Conservation (phyloP, 2,329 filamentous ascomycete species). For the Fusarium mexicanum region DNA sequence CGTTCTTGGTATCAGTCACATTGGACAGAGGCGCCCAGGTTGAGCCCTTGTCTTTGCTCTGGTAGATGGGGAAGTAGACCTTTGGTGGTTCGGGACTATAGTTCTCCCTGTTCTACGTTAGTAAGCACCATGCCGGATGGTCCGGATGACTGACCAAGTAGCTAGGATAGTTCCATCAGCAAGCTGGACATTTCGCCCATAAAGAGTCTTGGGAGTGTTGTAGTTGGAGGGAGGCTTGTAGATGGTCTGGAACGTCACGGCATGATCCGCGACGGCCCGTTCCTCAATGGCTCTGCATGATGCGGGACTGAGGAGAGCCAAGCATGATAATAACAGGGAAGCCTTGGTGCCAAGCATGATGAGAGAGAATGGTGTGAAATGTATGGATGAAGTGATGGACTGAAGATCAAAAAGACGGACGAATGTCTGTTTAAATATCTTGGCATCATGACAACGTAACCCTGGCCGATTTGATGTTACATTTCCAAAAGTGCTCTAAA, state of each 20-base stretch:
- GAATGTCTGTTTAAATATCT: background rate
- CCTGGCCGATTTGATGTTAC: background rate
- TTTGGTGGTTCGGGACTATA: slow-evolving; percentile 63
- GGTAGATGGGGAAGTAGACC: slow-evolving; percentile 63
- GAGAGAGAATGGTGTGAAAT: background rate
- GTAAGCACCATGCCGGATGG: rapidly evolving
- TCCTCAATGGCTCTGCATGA: slow-evolving; percentile 7
- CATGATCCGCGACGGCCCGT: background rate
- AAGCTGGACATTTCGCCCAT: background rate
- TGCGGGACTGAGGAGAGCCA: background rate
- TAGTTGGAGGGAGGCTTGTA: background rate
- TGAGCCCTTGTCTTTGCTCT: slow-evolving; percentile 60
- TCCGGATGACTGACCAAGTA: background rate
- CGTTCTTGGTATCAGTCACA: slow-evolving; percentile 70
- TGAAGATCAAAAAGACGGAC: background rate
- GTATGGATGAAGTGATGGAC: background rate
- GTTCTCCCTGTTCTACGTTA: slow-evolving; percentile 57
- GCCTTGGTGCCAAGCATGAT: slow-evolving; percentile 16
- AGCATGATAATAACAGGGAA: slow-evolving; percentile 4
- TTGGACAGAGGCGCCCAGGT: slow-evolving; percentile 70
- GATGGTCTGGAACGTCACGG: background rate
- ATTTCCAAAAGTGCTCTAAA: background rate
- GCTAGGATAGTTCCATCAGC: slow-evolving; percentile 3
- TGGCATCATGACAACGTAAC: background rate
- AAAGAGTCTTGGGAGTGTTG: background rate